Base-by-base conservation (phyloP, 768 basidiomycete genomes). In the Auricularia cornea region DNA sequence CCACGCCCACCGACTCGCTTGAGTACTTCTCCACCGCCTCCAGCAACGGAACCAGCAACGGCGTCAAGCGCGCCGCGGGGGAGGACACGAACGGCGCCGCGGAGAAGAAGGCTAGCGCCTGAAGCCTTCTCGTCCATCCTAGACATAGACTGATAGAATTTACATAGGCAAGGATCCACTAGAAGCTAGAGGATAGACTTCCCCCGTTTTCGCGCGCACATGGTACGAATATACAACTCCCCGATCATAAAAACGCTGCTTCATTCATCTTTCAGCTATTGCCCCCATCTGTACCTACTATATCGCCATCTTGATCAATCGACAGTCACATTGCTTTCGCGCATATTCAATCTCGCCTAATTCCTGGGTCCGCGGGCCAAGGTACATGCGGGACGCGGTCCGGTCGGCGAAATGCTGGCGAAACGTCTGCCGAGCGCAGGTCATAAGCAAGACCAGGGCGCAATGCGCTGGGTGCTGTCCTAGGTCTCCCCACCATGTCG, bases 1-100 rank as follows among this genome's bases (percentile, higher is more conserved):
- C 89, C 30, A 86, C 92, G 73, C 88, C 89, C 8, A 78, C 80
- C 61, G 85, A 77, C 29, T 85, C 87, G 64, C 77, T 89, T 44
- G 90, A 92, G 66, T 94, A 92, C 74, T 94, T 94, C 70, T 63
- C 74, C 30, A 61, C 69, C 3, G 71, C 72, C 20, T 51, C 16
- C 26, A 28, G 38, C n/a, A 56, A 61, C 23, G 48, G 29, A 29
- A 14, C 54, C 20, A 32, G 35, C 8, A 62, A 65, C 59, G 62
- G 61, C 32, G 41, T 59, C 61, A 66, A 64, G 35, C 64, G 63
- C 31, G 28, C 62, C 18, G 66, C 51, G 20, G 62, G 52, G 28
- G 60, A 18, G 29, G 38, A 62, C 35, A 30, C 54, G 3, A 56
- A 62, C 33, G 54, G 51, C 33, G 31, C 35, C 32, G 61, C 51